A percentile compares a stretch with the other conserved stretches of the same genome.
Evolutionary conservation across 1,284 basidiomycete species (phyloP).

Genomic region (Austroboletus niveus): DNA sequence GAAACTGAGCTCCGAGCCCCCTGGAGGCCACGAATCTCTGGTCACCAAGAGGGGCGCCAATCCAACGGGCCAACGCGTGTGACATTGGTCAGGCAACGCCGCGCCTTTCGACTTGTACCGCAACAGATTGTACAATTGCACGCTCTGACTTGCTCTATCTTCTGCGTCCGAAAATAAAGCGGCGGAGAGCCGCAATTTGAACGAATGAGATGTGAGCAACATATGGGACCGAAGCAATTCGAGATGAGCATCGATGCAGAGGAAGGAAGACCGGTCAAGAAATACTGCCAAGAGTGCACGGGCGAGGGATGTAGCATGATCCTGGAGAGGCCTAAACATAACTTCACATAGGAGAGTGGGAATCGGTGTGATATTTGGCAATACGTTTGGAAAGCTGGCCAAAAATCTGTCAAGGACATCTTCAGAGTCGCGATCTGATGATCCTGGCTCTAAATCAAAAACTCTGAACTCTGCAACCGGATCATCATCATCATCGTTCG

Average conservation of each 20-base stretch:
- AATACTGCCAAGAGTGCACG: slow-evolving; percentile 58
- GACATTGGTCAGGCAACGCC: slow-evolving; percentile 5
- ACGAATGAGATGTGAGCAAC: slow-evolving; percentile 61
- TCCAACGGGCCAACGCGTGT: slow-evolving; percentile 63
- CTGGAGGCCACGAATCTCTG: slow-evolving; percentile 78
- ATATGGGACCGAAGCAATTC: slow-evolving; percentile 67
- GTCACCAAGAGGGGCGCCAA: slow-evolving; percentile 69
- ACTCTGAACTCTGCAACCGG: slow-evolving; percentile 49
- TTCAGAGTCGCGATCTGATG: slow-evolving; percentile 29
- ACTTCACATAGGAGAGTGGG: slow-evolving; percentile 56
- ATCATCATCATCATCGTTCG: slow-evolving; percentile 25
- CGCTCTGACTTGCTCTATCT: slow-evolving; percentile 41
- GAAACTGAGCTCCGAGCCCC: slow-evolving; percentile 79
- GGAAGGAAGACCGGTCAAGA: slow-evolving; percentile 50
- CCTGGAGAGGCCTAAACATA: slow-evolving; percentile 54
- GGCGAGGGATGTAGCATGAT: slow-evolving; percentile 59
- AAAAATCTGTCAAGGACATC: slow-evolving; percentile 48
- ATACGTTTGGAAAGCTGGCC: slow-evolving; percentile 48
- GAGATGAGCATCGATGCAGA: slow-evolving; percentile 63
- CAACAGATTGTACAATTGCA: slow-evolving; percentile 35
- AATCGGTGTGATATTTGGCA: slow-evolving; percentile 65
- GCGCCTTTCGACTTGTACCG: slow-evolving; percentile 30
- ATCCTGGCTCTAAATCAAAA: slow-evolving; percentile 68
- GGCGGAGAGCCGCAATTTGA: slow-evolving; percentile 58
- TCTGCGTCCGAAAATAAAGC: slow-evolving; percentile 71